A percentile compares a stretch with the other conserved stretches of the same genome.
These are phyloP conservation scores for Sphaerobolus stellatus DNA, from an alignment of 1,284 basidiomycete species.

Conservation along the genomic window DNA sequence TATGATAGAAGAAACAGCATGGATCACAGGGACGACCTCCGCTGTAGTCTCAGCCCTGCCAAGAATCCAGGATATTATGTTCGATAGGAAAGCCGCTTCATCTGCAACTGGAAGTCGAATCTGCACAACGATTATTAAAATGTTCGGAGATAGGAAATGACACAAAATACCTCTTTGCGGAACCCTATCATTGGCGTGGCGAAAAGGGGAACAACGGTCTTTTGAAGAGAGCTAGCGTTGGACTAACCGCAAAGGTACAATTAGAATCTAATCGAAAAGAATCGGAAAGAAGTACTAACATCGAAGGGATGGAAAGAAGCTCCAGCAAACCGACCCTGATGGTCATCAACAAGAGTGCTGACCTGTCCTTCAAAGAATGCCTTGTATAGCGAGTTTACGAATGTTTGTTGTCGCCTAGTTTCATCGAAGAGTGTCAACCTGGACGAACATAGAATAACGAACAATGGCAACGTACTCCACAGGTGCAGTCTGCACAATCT, in stretches of 20 bases:
- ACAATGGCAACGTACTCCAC: conserved; percentile 55
- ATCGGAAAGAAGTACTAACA: conserved; percentile 34
- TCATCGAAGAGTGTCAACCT: not conserved
- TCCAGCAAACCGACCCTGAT: conserved; percentile 45
- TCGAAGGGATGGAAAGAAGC: conserved; percentile 45
- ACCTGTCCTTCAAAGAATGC: conserved; percentile 64
- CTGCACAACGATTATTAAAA: conserved; percentile 32
- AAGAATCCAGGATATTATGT: conserved; percentile 60
- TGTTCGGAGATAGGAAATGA: not conserved
- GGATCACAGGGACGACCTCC: conserved; percentile 60
- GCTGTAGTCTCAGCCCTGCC: conserved; percentile 46
- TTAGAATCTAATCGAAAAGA: not conserved
- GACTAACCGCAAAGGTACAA: conserved; percentile 34
- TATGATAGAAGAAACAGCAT: conserved; percentile 64
- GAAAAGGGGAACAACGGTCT: conserved; percentile 66
- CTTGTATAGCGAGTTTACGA: conserved; percentile 51
- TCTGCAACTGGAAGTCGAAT: conserved; percentile 48
- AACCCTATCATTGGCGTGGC: conserved; percentile 63
- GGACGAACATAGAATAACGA: conserved; percentile 11
- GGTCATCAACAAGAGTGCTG: conserved; percentile 52
- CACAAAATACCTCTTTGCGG: conserved; percentile 57
- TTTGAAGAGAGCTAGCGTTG: conserved; percentile 47
- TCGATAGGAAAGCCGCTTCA: conserved; percentile 50
- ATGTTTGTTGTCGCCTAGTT: conserved; percentile 52
- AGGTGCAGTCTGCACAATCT: conserved; percentile 66